Evolutionary conservation across 108 stramenopile species (phyloP).

Genomic region (Stephanodiscus triporus): DNA sequence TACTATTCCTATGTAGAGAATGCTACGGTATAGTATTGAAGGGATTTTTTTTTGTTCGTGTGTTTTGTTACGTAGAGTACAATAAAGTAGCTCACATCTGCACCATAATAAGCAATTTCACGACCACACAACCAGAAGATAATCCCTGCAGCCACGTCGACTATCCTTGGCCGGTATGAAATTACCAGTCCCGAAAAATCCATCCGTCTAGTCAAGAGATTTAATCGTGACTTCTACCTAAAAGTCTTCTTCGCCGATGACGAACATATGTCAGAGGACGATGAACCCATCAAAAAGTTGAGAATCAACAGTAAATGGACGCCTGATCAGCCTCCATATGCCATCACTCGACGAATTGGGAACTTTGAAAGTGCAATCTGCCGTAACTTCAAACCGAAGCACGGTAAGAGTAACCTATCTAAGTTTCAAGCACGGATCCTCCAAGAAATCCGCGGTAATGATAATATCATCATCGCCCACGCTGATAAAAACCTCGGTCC

Average conservation of each 20-base stretch:
- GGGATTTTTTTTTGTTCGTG: too few relatives aligned
- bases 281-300: background rate
- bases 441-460: background rate
- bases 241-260: slow-evolving; percentile 11
- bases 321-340: background rate
- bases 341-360: background rate
- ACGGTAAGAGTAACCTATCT: background rate
- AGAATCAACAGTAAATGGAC: slow-evolving; percentile 10
- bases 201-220: background rate
- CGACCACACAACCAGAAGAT: too few relatives aligned
- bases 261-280: background rate
- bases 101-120: too few relatives aligned
- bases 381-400: background rate
- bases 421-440: background rate
- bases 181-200: slow-evolving; percentile 15
- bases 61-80: too few relatives aligned
- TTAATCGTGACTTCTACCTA: slow-evolving; percentile 12
- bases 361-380: background rate
- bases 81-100: too few relatives aligned
- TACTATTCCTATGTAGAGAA: too few relatives aligned
- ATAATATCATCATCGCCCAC: background rate
- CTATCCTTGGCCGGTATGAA: too few relatives aligned
- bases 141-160: too few relatives aligned
- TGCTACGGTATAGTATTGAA: too few relatives aligned
- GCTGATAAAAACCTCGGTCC: background rate